Conservation (phyloP, 2,329 filamentous ascomycete species). For the Stagonosporopsis rhizophila region DNA sequence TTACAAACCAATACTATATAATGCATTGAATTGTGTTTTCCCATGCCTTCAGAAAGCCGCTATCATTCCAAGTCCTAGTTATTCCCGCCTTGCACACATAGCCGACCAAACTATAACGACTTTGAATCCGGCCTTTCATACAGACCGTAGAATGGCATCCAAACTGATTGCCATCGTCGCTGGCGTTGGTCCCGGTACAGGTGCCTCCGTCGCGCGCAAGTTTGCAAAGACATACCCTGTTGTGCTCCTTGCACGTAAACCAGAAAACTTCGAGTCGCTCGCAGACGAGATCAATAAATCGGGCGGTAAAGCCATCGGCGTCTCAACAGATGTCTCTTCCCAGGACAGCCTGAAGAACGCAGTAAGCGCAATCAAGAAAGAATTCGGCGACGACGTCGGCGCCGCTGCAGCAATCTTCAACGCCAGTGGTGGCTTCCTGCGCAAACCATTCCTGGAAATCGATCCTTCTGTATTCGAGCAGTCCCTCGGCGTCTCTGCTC, state of each 20-base stretch:
- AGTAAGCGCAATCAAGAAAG: constrained; percentile 67
- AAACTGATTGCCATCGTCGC: constrained; percentile 73
- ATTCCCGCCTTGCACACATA: neutral
- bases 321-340: constrained; percentile 70
- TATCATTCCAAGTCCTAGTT: neutral
- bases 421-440: constrained; percentile 64
- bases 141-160: constrained; percentile 43
- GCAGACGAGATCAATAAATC: constrained; percentile 71
- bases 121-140: neutral
- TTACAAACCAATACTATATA: constrained; percentile 11
- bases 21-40: neutral
- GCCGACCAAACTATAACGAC: constrained; percentile 4
- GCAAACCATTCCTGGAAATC: constrained; percentile 68
- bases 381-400: constrained; percentile 60
- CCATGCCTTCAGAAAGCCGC: no score
- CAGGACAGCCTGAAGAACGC: constrained; percentile 63
- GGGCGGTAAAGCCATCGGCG: constrained; percentile 74
- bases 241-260: constrained; percentile 74
- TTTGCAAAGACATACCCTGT: constrained; percentile 73
- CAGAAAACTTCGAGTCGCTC: constrained; percentile 69
- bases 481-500: constrained; percentile 56
- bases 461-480: constrained; percentile 64
- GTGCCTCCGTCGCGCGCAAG: constrained; percentile 65
- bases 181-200: constrained; percentile 76
- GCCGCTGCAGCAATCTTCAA: constrained; percentile 73